Percentiles rank a stretch among this genome's conserved stretches.
Conservation (phyloP, 176 grass and related monocot genomes). For the Coix lacrymajobi region DNA sequence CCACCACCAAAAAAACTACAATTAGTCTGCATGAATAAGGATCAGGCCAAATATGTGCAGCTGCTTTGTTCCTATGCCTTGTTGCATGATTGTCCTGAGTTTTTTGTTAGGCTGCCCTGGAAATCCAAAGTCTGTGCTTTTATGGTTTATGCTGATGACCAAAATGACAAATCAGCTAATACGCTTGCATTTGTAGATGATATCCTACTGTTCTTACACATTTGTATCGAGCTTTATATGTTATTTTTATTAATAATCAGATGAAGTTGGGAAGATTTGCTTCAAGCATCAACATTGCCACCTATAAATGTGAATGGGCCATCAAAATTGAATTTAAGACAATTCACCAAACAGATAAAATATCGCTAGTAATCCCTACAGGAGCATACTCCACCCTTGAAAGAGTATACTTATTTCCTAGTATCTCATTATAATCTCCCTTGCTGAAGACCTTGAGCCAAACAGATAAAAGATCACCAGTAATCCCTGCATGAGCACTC, state of each 20-base stretch:
- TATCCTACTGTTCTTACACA: neutral
- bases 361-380: conserved; percentile 65
- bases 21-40: neutral
- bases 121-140: too few species aligned
- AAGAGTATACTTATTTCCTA: conserved; percentile 67
- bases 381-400: conserved; percentile 58
- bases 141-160: neutral
- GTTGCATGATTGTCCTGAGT: neutral
- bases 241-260: neutral
- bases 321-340: neutral
- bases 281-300: neutral
- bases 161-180: neutral
- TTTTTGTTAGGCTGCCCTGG: neutral
- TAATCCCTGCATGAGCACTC: conserved; percentile 66
- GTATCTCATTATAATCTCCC: conserved; percentile 60
- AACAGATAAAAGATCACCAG: conserved; percentile 38
- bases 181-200: neutral
- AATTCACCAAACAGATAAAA: neutral
- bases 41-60: neutral
- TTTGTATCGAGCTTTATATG: neutral
- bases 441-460: conserved; percentile 40
- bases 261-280: neutral
- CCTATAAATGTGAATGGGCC: neutral
- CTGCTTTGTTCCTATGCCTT: neutral
- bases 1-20: neutral